Evolutionary conservation across 1,284 basidiomycete species (phyloP).

Genomic region (Afroboletus lepidellus): DNA sequence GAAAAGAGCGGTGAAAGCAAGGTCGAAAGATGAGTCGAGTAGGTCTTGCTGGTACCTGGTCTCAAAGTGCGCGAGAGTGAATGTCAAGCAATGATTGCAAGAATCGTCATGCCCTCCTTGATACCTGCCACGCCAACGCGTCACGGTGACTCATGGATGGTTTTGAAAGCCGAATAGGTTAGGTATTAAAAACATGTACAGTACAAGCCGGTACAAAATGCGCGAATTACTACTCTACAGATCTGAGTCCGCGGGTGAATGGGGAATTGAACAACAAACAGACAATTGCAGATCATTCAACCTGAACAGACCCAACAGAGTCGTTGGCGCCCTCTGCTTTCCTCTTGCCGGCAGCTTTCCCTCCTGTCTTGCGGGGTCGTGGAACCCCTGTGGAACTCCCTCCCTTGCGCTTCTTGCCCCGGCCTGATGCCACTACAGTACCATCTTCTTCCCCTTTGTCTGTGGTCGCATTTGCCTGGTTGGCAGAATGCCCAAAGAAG

Average conservation of each 20-base stretch:
- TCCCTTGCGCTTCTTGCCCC: conserved; percentile 38
- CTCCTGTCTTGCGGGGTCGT: conserved; percentile 32
- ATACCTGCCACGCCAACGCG: not conserved
- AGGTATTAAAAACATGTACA: conserved; percentile 33
- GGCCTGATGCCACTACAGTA: conserved; percentile 16
- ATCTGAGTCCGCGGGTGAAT: conserved; percentile 14
- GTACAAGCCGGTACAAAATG: conserved; percentile 33
- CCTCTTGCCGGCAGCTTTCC: conserved; percentile 33
- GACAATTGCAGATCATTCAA: conserved; percentile 22
- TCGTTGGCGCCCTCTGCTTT: conserved; percentile 29
- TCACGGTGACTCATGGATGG: not conserved
- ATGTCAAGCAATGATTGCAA: not conserved
- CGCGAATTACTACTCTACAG: conserved; percentile 33
- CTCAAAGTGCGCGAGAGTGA: not conserved
- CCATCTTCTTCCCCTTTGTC: conserved; percentile 41
- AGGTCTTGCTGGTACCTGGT: not conserved
- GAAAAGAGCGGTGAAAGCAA: not conserved
- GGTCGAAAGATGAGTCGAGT: not conserved
- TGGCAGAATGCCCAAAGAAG: conserved; percentile 62
- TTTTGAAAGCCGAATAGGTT: conserved; percentile 11
- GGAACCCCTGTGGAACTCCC: conserved; percentile 20
- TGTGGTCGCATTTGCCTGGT: conserved; percentile 18
- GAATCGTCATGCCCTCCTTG: not conserved
- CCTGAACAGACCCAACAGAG: conserved; percentile 22
- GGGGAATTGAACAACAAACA: conserved; percentile 11